Percentiles rank a stretch among this genome's conserved stretches.
phyloP scores from a whole-genome alignment of 306 rosid genomes.

The Sicyos edulis region DNA sequence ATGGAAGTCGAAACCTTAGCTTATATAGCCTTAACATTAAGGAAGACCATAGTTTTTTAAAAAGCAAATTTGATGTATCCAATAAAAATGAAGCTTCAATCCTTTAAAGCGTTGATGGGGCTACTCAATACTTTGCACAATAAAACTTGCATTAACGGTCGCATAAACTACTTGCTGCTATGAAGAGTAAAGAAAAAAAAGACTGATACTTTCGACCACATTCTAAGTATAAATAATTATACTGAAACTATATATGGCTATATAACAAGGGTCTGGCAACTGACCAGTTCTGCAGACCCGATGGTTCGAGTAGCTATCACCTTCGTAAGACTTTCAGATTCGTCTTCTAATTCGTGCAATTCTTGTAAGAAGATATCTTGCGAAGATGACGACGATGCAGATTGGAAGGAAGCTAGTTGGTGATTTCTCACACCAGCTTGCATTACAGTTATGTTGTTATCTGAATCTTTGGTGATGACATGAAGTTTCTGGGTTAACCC shows the following conservation, averaged over 20 bases:
- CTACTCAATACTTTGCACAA: neutral
- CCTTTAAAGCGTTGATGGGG: neutral
- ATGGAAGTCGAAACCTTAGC: neutral
- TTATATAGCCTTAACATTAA: neutral
- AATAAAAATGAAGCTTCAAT: neutral
- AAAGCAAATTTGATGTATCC: slow-evolving; percentile 6
- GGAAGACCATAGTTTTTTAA: neutral
- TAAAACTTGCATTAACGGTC: neutral
- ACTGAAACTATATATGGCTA: slow-evolving; percentile 28
- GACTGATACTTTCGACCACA: neutral
- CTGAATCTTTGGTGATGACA: slow-evolving; percentile 75
- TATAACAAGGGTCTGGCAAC: slow-evolving; percentile 79
- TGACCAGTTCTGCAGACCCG: slow-evolving; percentile 69
- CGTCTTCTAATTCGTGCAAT: slow-evolving; percentile 30
- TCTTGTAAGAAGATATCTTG: slow-evolving; percentile 32
- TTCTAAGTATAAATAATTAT: slow-evolving; percentile 4
- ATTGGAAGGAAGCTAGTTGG: slow-evolving; percentile 14
- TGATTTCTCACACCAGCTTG: slow-evolving; percentile 42
- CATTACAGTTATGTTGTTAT: slow-evolving; percentile 52
- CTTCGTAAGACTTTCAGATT: slow-evolving; percentile 60
- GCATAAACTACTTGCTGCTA: slow-evolving; percentile 7
- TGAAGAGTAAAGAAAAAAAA: neutral
- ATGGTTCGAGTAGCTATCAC: slow-evolving; percentile 52
- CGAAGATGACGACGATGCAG: slow-evolving; percentile 33
- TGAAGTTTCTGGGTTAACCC: slow-evolving; percentile 87